Base-by-base conservation (phyloP, 202 grass and related monocot species). In the Digitaria exilis region DNA sequence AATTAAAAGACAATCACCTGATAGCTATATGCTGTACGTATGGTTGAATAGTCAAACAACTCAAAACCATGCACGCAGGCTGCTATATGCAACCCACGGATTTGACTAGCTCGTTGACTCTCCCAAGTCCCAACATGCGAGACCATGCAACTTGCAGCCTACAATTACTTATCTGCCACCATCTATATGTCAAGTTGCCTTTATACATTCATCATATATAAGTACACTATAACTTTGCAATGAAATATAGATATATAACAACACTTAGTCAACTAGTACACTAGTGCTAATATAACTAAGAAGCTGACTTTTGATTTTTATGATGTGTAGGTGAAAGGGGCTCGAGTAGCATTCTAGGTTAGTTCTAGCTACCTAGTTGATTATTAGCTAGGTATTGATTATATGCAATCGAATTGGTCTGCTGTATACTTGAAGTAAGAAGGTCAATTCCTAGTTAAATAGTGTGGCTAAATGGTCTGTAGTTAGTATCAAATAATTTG, bases 401-500 rank as follows among this genome's bases (percentile, higher is more conserved):
- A 43, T 63, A 61, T 52, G 6, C 26, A 63, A 13, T 56, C 11
- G 1, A 44, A 12, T 44, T 25, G 6, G 44, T 71, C 49, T 12
- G 49, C 10, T 54, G 29, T 19, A 24, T 26, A 61, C 31, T 18
- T 56, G 58, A 57, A 44, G 35, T 32, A 26, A 37, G 65, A 39
- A 66, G 50, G 71, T 81, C 71, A 76, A 81, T 31, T 71, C 4
- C 9, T 69, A 49, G 11, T 76, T 87, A 76, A 81, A 54, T 25
- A 79, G 9, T 37, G 15, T 13, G 51, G 55, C 2, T 35, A 49
- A 45, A 24, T 11, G 15, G 3, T 59, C 32, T 65, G 9, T 29
- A 46, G 26, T 44, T 35, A 24, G 15, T 37, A 75, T 81, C 17
- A 4, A 67, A 67, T 81, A 81, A 2, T 87, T 69, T 81, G 78